phyloP scores from a whole-genome alignment of 805 yeast genomes.

The Hanseniaspora nectarophila region DNA sequence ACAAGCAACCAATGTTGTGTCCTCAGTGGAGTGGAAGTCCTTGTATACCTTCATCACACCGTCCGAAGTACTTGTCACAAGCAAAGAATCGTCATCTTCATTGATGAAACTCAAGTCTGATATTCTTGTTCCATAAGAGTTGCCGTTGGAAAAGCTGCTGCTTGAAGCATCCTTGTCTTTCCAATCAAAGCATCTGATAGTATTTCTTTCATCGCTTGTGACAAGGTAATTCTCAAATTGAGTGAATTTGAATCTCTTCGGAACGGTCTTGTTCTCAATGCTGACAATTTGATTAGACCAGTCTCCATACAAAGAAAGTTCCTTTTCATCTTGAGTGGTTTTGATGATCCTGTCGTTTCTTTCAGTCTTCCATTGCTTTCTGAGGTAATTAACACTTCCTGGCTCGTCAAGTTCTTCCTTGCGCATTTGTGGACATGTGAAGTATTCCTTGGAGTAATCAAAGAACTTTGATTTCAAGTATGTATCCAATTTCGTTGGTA shows the following conservation, averaged over 20 bases:
- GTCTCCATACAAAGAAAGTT: conserved; percentile 65
- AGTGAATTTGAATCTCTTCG: conserved; percentile 64
- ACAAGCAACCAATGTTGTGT: conserved; percentile 58
- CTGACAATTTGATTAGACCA: conserved; percentile 59
- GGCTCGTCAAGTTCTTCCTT: conserved; percentile 78
- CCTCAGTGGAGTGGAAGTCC: conserved; percentile 48
- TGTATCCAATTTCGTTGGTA: conserved; percentile 25
- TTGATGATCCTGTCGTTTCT: conserved; percentile 78
- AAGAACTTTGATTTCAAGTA: conserved; percentile 54
- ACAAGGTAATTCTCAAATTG: conserved; percentile 82
- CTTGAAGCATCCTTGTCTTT: conserved; percentile 42
- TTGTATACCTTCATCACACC: conserved; percentile 85
- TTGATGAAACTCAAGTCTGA: conserved; percentile 78
- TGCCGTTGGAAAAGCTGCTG: conserved; percentile 60
- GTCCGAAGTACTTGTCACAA: conserved; percentile 82
- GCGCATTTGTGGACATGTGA: conserved; percentile 91
- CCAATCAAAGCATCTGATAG: conserved; percentile 85
- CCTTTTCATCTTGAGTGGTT: conserved; percentile 83
- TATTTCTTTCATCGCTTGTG: conserved; percentile 73
- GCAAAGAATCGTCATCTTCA: conserved; percentile 80
- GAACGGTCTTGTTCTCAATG: conserved; percentile 66
- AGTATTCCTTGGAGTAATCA: conserved; percentile 73
- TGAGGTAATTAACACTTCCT: conserved; percentile 75
- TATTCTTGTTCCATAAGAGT: conserved; percentile 77
- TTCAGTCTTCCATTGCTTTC: conserved; percentile 76